Base-by-base conservation (phyloP, 2,329 filamentous ascomycete genomes). In the Aspergillus alliaceus region DNA sequence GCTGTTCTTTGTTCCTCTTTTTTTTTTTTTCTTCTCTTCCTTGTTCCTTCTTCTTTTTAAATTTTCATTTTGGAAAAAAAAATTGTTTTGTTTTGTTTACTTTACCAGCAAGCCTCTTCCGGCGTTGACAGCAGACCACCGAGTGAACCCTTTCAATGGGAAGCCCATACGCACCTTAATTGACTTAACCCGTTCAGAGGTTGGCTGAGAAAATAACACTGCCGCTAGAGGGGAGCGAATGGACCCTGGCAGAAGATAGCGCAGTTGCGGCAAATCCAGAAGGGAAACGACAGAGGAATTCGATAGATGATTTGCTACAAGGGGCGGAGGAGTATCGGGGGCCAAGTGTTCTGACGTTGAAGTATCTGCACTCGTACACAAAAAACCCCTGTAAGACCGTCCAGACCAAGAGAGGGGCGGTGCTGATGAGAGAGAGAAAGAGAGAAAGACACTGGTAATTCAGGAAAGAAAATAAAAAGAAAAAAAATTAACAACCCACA, bases 251-350 rank as follows among this genome's bases (percentile, higher is more conserved):
- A 56, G 57, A 49, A 29, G 58, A 63, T 64, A 64, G 63, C 59
- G 64, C 61, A 58, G 63, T 62, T 59, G 62, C 62, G 60, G 59
- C 64, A 64, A 63, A 61, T 66, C 59, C 54, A 59, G 55, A 63
- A 60, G 56, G 58, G 63, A 60, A 29, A 29, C 9, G 27, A 29
- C 27, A 29, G 55, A 54, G 51, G 46, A 47, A 51, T 47, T 35
- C 15, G 53, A 56, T 47, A 34, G 58, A 46, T 57, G 54, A 59
- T 61, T 63, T 59, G 59, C 59, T 59, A 56, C 44, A 42, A 42
- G 42, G 57, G 51, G 52, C 40, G 50, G 31, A 47, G 47, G 27
- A 46, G 47, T 44, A 46, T 52, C 37, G 46, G 58, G 48, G 42
- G 53, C 27, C 48, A 48, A 52, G 39, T 56, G 48, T 46, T 40